Base-by-base conservation (phyloP, 495 filamentous ascomycete genomes). In the Penicillium canariense region DNA sequence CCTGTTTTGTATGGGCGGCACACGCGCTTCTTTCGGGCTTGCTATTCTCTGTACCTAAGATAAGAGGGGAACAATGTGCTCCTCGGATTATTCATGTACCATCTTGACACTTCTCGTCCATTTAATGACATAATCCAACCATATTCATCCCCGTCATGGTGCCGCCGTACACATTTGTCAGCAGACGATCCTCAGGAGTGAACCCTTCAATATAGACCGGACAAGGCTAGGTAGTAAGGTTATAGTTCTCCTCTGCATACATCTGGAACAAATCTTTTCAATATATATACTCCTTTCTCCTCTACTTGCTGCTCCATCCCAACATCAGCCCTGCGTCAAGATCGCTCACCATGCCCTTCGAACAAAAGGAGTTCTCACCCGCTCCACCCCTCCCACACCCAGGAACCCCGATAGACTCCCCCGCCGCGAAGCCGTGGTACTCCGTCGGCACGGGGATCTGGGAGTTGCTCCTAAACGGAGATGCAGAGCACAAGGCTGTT, bases 391-490 rank as follows among this genome's bases (percentile, higher is more conserved):
- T 50, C 5, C 62, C 62, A 35, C 34, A 52, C 17, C 35, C 32
- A 25, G 59, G 56, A 30, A 65, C 62, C 18, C 35, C 57, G 2
- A 10, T 8, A n/a, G 17, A 52, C 17, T 44, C 55, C 18, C 39
- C 42, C 12, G 30, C 31, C 25, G 55, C 49, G 32, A 22, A 56
- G 23, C 65, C 62, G 6, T 68, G 65, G 65, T 61, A 56, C 39
- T 52, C 54, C 11, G 47, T 66, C 34, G 54, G 48, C 7, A 34
- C 56, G 5, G 65, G 65, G 15, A 62, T 68, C 32, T 68, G 65
- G 62, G 65, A 65, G 35, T 47, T 63, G 22, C 30, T 56, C 4
- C 31, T 68, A 6, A 68, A 66, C n/a, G 65, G 62, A 5, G 18
- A 48, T 2, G 26, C 20, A 28, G 51, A 65, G 4, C 39, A 61